Evolutionary conservation across 352 stramenopile genomes (phyloP).

Genomic region (Pseudoperonospora humuli): DNA sequence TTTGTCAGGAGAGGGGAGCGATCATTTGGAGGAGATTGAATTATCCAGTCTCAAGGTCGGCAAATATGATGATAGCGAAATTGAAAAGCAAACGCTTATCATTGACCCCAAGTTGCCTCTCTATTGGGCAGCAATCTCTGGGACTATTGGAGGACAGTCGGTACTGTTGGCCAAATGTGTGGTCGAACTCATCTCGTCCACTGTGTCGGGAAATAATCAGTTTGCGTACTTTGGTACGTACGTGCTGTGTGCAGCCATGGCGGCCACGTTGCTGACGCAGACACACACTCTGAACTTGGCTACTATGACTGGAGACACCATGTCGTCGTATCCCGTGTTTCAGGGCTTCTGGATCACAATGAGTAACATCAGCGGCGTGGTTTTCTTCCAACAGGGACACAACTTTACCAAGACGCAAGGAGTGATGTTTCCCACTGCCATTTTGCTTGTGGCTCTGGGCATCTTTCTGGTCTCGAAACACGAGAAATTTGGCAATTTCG

Average conservation of each 20-base stretch:
- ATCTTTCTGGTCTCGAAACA: constrained; percentile 83
- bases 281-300: constrained; percentile 82
- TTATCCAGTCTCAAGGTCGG: constrained; percentile 45
- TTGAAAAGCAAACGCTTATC: constrained; percentile 80
- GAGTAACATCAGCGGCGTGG: constrained; percentile 82
- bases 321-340: constrained; percentile 83
- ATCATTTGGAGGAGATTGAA: constrained; percentile 51
- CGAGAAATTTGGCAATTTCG: constrained; percentile 82
- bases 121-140: constrained; percentile 83
- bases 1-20: constrained; percentile 41
- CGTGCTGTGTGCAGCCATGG: constrained; percentile 67
- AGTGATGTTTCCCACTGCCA: constrained; percentile 73
- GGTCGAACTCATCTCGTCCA: constrained; percentile 77
- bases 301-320: constrained; percentile 80
- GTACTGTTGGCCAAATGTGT: constrained; percentile 83
- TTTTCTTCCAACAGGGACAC: constrained; percentile 84
- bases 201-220: constrained; percentile 78
- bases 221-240: constrained; percentile 83
- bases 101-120: constrained; percentile 81
- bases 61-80: constrained; percentile 52
- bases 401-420: constrained; percentile 76
- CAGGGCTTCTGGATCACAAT: constrained; percentile 86
- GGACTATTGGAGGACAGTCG: constrained; percentile 73
- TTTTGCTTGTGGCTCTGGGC: constrained; percentile 60
- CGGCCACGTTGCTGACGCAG: constrained; percentile 67